Conservation (phyloP, 2,329 filamentous ascomycete species). For the Macrophomina tecta region DNA sequence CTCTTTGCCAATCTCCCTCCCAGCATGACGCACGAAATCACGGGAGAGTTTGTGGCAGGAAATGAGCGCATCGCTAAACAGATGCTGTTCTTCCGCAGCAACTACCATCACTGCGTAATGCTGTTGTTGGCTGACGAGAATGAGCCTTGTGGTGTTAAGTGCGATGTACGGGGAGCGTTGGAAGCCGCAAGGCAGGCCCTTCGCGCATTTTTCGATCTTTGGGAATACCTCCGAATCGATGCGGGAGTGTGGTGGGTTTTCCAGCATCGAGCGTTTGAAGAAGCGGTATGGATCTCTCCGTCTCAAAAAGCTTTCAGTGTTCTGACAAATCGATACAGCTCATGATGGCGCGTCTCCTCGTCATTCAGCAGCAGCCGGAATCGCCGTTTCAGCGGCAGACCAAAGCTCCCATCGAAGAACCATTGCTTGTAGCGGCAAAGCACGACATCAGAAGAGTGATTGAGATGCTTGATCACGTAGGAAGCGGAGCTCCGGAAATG, state of each 20-base stretch:
- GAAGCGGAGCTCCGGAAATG: constrained; percentile 53
- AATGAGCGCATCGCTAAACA: constrained; percentile 74
- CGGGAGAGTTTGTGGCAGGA: constrained; percentile 36
- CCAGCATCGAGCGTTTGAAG: constrained; percentile 79
- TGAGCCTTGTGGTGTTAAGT: constrained; percentile 55
- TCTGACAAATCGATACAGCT: constrained; percentile 37
- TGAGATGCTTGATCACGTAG: constrained; percentile 52
- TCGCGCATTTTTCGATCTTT: constrained; percentile 75
- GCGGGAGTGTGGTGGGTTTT: constrained; percentile 86
- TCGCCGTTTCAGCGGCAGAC: constrained; percentile 33
- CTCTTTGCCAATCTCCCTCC: constrained; percentile 76
- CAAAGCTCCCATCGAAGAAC: constrained; percentile 41
- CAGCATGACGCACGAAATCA: constrained; percentile 67
- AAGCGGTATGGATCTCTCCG: constrained; percentile 66
- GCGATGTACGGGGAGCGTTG: constrained; percentile 71
- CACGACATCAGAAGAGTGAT: constrained; percentile 53
- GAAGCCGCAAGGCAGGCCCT: constrained; percentile 80
- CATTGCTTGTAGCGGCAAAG: constrained; percentile 46
- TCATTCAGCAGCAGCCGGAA: constrained; percentile 42
- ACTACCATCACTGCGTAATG: constrained; percentile 85
- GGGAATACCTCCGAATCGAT: constrained; percentile 70
- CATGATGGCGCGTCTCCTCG: constrained; percentile 47
- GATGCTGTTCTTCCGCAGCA: constrained; percentile 79
- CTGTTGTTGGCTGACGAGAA: constrained; percentile 75
- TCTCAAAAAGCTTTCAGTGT: background rate